phyloP scores from a whole-genome alignment of 2,329 filamentous ascomycete genomes.

The Pseudocercospora eumusae region DNA sequence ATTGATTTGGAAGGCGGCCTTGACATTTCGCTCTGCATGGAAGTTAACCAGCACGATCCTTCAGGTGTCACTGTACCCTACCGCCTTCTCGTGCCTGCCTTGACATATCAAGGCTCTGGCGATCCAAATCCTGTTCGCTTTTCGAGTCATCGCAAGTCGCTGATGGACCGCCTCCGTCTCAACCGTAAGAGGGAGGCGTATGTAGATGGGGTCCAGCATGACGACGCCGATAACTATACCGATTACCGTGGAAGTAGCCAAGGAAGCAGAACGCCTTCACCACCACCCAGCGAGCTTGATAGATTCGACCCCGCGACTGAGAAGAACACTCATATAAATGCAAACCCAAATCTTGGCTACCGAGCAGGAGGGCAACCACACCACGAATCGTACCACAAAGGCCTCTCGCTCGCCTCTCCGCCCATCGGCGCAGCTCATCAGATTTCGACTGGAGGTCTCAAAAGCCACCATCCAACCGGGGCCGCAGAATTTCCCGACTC shows the following conservation, averaged over 20 bases:
- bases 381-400: constrained; percentile 25
- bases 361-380: not conserved
- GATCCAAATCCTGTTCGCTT: constrained; percentile 35
- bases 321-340: constrained; percentile 21
- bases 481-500: constrained; percentile 23
- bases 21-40: constrained; percentile 85
- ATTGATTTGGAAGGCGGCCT: constrained; percentile 81
- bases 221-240: constrained; percentile 24
- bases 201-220: constrained; percentile 9
- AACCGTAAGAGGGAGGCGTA: constrained; percentile 23
- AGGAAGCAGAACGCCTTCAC: constrained; percentile 15
- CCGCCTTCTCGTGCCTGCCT: constrained; percentile 76
- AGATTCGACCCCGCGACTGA: constrained; percentile 19
- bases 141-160: constrained; percentile 25
- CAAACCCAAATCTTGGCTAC: constrained; percentile 16
- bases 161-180: constrained; percentile 28
- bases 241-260: constrained; percentile 23
- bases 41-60: constrained; percentile 82
- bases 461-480: not conserved
- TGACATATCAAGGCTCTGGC: constrained; percentile 52
- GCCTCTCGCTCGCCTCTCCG: constrained; percentile 30
- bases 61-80: constrained; percentile 87
- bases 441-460: constrained; percentile 11
- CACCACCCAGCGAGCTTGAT: constrained; percentile 13
- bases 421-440: constrained; percentile 28